Evolutionary conservation across 352 stramenopile species (phyloP).

Genomic region (Pythium monospermum): DNA sequence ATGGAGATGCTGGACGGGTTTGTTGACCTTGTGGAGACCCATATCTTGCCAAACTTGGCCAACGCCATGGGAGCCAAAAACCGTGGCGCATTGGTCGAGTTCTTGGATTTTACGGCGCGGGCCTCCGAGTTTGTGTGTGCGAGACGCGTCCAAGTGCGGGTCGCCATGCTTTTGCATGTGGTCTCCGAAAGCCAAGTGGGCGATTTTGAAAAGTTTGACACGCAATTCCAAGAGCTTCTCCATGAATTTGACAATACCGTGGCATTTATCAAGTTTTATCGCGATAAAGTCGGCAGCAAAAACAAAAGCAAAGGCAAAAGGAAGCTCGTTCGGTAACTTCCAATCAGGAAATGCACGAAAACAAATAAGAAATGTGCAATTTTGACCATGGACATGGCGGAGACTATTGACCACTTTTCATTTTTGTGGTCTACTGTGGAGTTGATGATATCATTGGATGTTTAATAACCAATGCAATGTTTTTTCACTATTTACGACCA

Average conservation of each 20-base stretch:
- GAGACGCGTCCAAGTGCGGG: conserved; percentile 54
- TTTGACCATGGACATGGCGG: conserved; percentile 14
- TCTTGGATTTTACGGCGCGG: conserved; percentile 58
- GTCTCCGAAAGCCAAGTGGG: conserved; percentile 49
- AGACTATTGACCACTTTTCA: conserved; percentile 1
- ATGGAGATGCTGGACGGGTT: conserved; percentile 71
- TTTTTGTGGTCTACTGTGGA: conserved; percentile 2
- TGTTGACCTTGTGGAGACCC: conserved; percentile 42
- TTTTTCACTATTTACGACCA: too few relatives aligned
- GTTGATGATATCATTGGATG: conserved; percentile 3
- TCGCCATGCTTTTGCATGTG: conserved; percentile 50
- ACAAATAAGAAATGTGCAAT: neutral
- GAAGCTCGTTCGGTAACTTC: too few relatives aligned
- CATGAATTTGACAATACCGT: conserved; percentile 29
- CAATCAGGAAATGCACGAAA: conserved; percentile 21
- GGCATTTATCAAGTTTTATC: conserved; percentile 35
- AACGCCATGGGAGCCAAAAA: conserved; percentile 32
- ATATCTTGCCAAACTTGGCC: conserved; percentile 44
- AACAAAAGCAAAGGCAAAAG: conserved; percentile 15
- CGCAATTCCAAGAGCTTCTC: conserved; percentile 17
- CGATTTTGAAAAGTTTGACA: conserved; percentile 29
- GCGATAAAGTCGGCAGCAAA: conserved; percentile 19
- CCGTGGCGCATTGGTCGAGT: conserved; percentile 48
- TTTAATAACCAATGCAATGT: conserved; percentile 16
- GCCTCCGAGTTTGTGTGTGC: conserved; percentile 72